Evolutionary conservation across 2,329 filamentous ascomycete species (phyloP), one percentile per base, ranked within the genome.

Genomic region (Torrubiellomyces zombiae): DNA sequence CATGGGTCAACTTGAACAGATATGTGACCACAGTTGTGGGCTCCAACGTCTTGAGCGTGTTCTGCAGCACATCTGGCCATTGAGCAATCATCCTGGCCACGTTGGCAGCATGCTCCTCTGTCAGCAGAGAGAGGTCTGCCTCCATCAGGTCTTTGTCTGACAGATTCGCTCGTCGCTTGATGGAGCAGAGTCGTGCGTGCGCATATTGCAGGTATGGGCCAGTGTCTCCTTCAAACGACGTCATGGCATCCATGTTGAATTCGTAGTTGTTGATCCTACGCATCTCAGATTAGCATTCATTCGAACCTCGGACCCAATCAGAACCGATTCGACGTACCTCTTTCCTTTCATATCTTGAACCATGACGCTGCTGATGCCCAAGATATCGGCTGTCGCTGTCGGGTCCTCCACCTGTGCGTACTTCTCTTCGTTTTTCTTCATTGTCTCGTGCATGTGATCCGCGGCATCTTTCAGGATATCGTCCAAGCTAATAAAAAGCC

Each of bases 261-360:
- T 64, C 60, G 44, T 72, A 74, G 50, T 71, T 70, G 50, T 70
- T 70, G 47, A 70, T 65, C 41, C 69, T 51, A 17, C n/a, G 19
- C 10, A 11, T 13, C 9, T n/a, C n/a, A n/a, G n/a, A n/a, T n/a
- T n/a, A n/a, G n/a, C n/a, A n/a, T n/a, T n/a, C n/a, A n/a, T n/a
- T n/a, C n/a, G n/a, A n/a, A n/a, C n/a, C n/a, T n/a, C n/a, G n/a
- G n/a, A n/a, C n/a, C n/a, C n/a, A n/a, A n/a, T 21, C 20, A 7
- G 9, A 10, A n/a, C 2, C 21, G 27, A 20, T 21, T 12, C 23
- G 20, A 38, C 64, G 36, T 53, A 76, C 75, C 80, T 70, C 69
- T 94, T 95, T 48, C 86, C 89, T 36, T 70, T 78, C 82, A 95
- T 93, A 45, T 95, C 89, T 53, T 95, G 86, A 12, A 93, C 82